Evolutionary conservation across 805 yeast species (phyloP), one percentile per base, ranked within the genome.

Genomic region (Yarrowia bubula): DNA sequence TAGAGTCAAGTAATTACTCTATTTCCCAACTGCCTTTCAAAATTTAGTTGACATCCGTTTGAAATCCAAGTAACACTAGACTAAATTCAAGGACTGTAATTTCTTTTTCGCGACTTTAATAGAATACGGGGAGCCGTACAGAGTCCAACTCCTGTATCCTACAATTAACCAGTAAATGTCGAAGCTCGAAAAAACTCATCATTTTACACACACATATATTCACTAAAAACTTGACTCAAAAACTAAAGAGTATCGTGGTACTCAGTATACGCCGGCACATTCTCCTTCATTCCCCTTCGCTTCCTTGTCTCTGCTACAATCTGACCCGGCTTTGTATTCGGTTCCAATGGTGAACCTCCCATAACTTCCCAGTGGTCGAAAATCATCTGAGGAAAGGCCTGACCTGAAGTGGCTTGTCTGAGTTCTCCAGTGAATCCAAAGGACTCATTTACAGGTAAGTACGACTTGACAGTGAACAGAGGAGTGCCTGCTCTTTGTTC

Each of bases 401-500:
- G 98, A 83, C 99, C 99, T 89, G 97, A 97, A 78, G 99, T 93
- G 79, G 98, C 97, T 84, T 93, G 98, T 87, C 99, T 90, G 79
- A 93, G 88, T 78, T 92, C 97, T 85, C 96, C 95, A 76, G 97
- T 89, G 97, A 93, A 93, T 89, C 98, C 99, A 88, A 95, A 93
- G 67, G 99, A 93, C 87, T 95, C 99, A 84, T 93, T 95, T 75
- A 93, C 98, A 81, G 99, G 99, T 84, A 93, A 86, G 96, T 92
- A 90, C 76, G 99, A 98, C 90, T 93, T 93, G 82, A 93, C 96
- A 76, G 97, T 92, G 88, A 95, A 95, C 86, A 95, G 87, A 83
- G 99, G 98, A 76, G 99, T 93, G 88, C 99, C 99, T 82, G 98
- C 98, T 85, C 98, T 92, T 86, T 93, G 99, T 85, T 92, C 97